Base-by-base conservation (phyloP, 129 eudicot species). In the Erigeron canadensis region DNA sequence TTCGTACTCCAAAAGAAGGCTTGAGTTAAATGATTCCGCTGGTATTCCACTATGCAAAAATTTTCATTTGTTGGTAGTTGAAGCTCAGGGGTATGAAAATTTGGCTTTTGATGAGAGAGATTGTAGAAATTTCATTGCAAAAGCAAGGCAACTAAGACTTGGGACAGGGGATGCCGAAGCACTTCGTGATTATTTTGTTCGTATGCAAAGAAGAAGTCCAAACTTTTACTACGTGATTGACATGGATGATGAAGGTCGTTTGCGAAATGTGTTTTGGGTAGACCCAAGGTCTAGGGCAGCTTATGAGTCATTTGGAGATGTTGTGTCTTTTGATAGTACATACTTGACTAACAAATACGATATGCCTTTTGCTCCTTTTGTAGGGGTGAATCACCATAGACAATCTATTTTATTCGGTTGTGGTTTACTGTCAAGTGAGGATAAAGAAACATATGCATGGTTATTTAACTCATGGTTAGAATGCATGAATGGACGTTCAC, bases 241-340 rank as follows among this genome's bases (percentile, higher is more conserved):
- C 59, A 53, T 53, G 22, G 59, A 53, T 16, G 59, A 53, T 53
- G 59, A 53, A 53, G 59, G 59, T 16, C 55, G 55, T 53, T 15
- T 53, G 59, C 50, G 0, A 45, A 45, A 45, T 45, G 50, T 45
- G 3, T 45, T 45, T 45, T 10, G 50, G 50, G 50, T 1, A 0
- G 50, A 45, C 12, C 12, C 50, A 45, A 45, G 50, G 50, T 45
- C 5, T 45, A 45, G 50, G 50, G 50, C 1, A 45, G 50, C 50
- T 8, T 45, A n/a, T n/a, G n/a, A 45, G 12, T 45, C 13, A 45
- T 45, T 45, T 45, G 15, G 50, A 2, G 50, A 45, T 1, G 15
- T 10, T 9, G 50, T 45, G 4, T 8, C 50, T 45, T 45, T 45
- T 45, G 3, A 45, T n/a, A n/a, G n/a, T n/a, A n/a, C n/a, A n/a